Base-by-base conservation (phyloP, 768 basidiomycete species). In the Mycena rosella region DNA sequence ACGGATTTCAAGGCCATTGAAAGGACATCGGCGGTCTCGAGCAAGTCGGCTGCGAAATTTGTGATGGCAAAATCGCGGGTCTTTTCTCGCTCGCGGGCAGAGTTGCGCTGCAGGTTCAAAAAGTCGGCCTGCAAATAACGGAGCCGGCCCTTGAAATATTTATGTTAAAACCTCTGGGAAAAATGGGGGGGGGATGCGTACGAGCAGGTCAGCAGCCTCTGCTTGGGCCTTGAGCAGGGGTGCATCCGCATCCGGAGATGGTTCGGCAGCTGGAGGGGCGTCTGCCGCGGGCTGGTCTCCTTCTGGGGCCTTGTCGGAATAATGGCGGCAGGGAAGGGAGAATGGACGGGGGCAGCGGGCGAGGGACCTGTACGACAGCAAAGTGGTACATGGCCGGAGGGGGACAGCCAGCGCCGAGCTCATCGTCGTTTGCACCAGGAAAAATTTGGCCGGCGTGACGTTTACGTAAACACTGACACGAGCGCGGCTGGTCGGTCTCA, bases 71-170 rank as follows among this genome's bases (percentile, higher is more conserved):
- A 98, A 79, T 98, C 95, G 65, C 91, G 89, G 34, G 95, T 93
- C 78, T 96, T 94, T 76, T 93, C 90, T 83, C 93, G 95, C 82
- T 99, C 98, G 67, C 93, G 88, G 30, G 91, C 91, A 60, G 96
- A 87, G 74, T 96, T 95, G 61, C 96, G 93, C 77, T 96, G 96
- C 48, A 98, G 86, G 79, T 99, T 99, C 48, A 97, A 82, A 80
- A 96, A 96, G 82, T 99, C 98, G 73, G 98, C 98, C 76, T 96
- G 92, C 64, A 94, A 85, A 77, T 98, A 98, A 52, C 93, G 91
- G 73, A 98, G 85, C 69, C 96, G 94, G 77, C 90, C 86, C 97
- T 98, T 78, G 22, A 63, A 69, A 72, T 29, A n/a, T n/a, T n/a
- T n/a, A n/a, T n/a, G n/a, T n/a, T n/a, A n/a, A n/a, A n/a, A n/a